phyloP scores from a whole-genome alignment of 306 rosid genomes.

The Coriaria nepalensis region DNA sequence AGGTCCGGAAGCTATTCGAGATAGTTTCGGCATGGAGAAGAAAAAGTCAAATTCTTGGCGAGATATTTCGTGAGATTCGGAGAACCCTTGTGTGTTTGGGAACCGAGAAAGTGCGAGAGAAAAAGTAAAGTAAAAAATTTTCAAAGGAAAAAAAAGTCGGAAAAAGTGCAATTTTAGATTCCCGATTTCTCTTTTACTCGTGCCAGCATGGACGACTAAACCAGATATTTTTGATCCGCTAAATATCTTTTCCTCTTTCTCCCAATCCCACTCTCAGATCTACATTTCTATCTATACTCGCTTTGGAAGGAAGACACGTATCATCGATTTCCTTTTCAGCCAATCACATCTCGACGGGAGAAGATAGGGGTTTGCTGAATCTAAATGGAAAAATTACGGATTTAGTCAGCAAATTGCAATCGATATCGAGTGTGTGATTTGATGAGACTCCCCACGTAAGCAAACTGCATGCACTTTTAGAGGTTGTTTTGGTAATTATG shows the following conservation, averaged over 20 bases:
- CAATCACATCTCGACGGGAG: too few species aligned
- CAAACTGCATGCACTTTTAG: too few species aligned
- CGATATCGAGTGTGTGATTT: too few species aligned
- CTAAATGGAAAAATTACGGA: too few species aligned
- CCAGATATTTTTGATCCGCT: constrained; percentile 27
- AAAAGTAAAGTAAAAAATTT: background rate
- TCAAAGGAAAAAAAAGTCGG: background rate
- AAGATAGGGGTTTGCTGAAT: too few species aligned
- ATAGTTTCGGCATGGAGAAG: background rate
- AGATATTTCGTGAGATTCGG: constrained; percentile 23
- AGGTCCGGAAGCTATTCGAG: constrained; percentile 3
- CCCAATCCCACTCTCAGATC: background rate
- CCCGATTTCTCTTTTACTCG: constrained; percentile 13
- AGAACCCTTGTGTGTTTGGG: constrained; percentile 10
- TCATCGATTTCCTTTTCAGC: too few species aligned
- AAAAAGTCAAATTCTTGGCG: constrained; percentile 2
- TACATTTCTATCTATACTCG: background rate
- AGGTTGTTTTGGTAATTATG: too few species aligned
- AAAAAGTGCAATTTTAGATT: constrained; percentile 36
- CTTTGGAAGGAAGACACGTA: constrained; percentile 6
- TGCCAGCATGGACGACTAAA: constrained; percentile 40
- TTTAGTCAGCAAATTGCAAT: too few species aligned
- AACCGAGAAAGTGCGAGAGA: constrained; percentile 8
- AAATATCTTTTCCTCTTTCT: constrained; percentile 18
- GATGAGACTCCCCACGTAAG: too few species aligned